Base-by-base conservation (phyloP, 169 alveolate species). In the Plasmodium yoelii region DNA sequence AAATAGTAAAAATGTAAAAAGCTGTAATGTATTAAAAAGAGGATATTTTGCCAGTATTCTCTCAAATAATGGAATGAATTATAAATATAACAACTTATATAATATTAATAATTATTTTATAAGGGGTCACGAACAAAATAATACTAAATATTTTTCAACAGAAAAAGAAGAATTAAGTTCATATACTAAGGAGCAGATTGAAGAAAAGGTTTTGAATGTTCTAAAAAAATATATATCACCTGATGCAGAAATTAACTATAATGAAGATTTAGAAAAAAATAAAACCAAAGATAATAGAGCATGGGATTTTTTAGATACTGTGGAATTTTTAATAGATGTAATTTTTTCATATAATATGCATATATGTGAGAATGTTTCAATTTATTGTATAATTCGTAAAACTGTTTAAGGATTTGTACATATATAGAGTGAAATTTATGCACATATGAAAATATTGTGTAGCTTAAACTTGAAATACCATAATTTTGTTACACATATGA, bases 251-350 rank as follows among this genome's bases (percentile, higher is more conserved):
- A 67, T 82, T 53, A 82, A 82, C 39, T 82, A 82, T 82, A 67
- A 65, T 65, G 90, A 82, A 55, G 90, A 82, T 55, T 67, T 82
- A 53, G 90, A 82, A 65, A 82, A 82, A 55, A 53, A 70, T 46
- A 82, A 82, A 57, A 82, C 90, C 22, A 82, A 82, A 44, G 90
- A 82, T 82, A 53, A 82, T 82, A 67, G 90, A 39, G 80, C 82
- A 12, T 82, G 90, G 90, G 90, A 82, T 49, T 82, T 82, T 49
- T 51, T 82, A 34, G 90, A 82, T 59, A 82, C 90, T 28, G 90
- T 82, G 28, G 90, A 82, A 60, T 82, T 82, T 26, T 82, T 82
- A 67, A 82, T 82, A 82, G 90, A 82, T 49, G 90, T 82, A 82
- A 82, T 49, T 53, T 42, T 63, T 34, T 34, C 42, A 26, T 57